A percentile compares a stretch with the other conserved stretches of the same genome.
phyloP scores from a whole-genome alignment of 306 rosid genomes.

The Quercus parvula region DNA sequence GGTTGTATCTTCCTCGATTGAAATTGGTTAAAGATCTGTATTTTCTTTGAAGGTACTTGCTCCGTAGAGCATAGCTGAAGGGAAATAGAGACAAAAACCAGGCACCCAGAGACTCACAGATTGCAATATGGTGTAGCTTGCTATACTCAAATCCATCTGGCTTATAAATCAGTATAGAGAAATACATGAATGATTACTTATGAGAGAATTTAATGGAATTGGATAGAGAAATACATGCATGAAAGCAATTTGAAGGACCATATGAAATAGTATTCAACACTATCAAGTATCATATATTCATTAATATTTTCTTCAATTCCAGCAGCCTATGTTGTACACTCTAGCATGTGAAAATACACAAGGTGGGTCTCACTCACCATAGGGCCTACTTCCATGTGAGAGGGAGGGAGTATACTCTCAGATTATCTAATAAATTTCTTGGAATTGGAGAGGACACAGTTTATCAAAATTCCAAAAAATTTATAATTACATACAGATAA shows the following conservation, averaged over 20 bases:
- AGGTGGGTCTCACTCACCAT: no score
- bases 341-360: neutral
- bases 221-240: conserved; percentile 19
- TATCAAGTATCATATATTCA: conserved; percentile 6
- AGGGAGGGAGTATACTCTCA: accelerated
- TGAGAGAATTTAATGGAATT: neutral
- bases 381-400: no score
- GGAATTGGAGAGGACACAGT: no score
- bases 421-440: no score
- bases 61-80: conserved; percentile 9
- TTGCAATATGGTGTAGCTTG: conserved; percentile 13
- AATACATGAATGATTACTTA: conserved; percentile 20
- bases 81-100: conserved; percentile 15
- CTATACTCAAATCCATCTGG: conserved; percentile 12
- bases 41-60: conserved; percentile 17
- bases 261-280: conserved; percentile 11
- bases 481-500: no score
- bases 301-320: neutral
- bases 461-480: no score
- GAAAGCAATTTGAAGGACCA: conserved; percentile 5
- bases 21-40: conserved; percentile 5
- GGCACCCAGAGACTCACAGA: conserved; percentile 5
- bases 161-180: conserved; percentile 13
- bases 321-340: conserved; percentile 14
- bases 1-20: neutral